Conservation (phyloP, 768 basidiomycete genomes). For the Termitomyces sp. region DNA sequence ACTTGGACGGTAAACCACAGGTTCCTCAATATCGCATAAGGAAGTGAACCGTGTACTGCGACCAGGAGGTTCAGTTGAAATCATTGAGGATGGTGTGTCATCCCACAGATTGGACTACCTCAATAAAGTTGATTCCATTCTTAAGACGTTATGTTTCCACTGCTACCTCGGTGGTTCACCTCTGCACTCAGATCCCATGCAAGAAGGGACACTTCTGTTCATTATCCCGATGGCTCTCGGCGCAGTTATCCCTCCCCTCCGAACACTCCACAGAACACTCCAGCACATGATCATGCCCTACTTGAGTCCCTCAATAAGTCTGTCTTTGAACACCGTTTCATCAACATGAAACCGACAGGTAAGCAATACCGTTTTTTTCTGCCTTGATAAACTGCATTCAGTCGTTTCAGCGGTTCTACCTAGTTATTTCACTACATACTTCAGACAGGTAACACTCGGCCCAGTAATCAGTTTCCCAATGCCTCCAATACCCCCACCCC, state of each 20-base stretch:
- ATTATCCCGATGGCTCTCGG: slow-evolving; percentile 48
- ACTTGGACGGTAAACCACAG: background rate
- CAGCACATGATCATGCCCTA: slow-evolving; percentile 65
- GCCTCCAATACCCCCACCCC: slow-evolving; percentile 67
- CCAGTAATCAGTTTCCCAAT: slow-evolving; percentile 65
- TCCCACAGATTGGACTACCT: background rate
- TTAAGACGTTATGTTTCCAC: slow-evolving; percentile 74
- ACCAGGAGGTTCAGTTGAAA: slow-evolving; percentile 69
- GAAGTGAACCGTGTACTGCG: slow-evolving; percentile 71
- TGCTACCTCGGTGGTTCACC: slow-evolving; percentile 76
- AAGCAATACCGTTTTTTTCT: slow-evolving; percentile 16
- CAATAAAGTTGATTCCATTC: background rate
- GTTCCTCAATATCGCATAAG: slow-evolving; percentile 31
- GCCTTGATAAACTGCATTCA: background rate
- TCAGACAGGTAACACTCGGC: slow-evolving; percentile 60
- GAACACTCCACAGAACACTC: slow-evolving; percentile 28
- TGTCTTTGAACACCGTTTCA: slow-evolving; percentile 69
- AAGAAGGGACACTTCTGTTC: slow-evolving; percentile 45
- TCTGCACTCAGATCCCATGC: slow-evolving; percentile 58
- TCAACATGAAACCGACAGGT: slow-evolving; percentile 71
- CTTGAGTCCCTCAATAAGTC: slow-evolving; percentile 66
- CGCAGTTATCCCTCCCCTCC: slow-evolving; percentile 35
- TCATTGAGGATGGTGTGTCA: slow-evolving; percentile 67
- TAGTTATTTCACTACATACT: slow-evolving; percentile 69
- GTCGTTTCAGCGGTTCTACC: slow-evolving; percentile 55